These are phyloP conservation scores for Alternaria gansuensis DNA, from an alignment of 2,329 filamentous ascomycete genomes.

Conservation along the genomic window DNA sequence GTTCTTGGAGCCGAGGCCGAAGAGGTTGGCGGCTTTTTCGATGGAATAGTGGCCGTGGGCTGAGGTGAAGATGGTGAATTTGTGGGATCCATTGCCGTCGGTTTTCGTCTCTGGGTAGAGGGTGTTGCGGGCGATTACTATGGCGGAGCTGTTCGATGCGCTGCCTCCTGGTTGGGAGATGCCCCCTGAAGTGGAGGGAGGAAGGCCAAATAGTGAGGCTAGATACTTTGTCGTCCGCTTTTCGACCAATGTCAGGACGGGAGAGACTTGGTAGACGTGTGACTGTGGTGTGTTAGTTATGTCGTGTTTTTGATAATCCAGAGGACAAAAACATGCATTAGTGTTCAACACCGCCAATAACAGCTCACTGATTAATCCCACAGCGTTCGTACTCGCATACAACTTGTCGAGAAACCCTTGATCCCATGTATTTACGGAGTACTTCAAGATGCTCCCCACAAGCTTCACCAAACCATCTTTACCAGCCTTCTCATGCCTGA, in stretches of 20 bases:
- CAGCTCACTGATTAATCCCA: constrained; percentile 85
- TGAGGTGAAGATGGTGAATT: constrained; percentile 87
- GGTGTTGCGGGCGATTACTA: constrained; percentile 87
- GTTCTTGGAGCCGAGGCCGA: constrained; percentile 78
- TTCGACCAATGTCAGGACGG: constrained; percentile 85
- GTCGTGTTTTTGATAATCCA: too few relatives aligned
- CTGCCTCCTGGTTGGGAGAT: constrained; percentile 82
- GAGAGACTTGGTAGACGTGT: constrained; percentile 94
- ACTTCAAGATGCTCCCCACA: constrained; percentile 75
- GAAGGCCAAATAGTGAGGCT: constrained; percentile 70
- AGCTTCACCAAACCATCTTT: constrained; percentile 57
- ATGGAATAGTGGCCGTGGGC: constrained; percentile 93
- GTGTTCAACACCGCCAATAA: constrained; percentile 88
- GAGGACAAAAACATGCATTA: constrained; percentile 65
- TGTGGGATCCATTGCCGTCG: constrained; percentile 69
- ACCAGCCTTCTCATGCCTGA: constrained; percentile 53
- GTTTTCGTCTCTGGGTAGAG: constrained; percentile 81
- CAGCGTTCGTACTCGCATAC: constrained; percentile 88
- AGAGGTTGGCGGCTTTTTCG: constrained; percentile 92
- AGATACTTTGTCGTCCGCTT: constrained; percentile 79
- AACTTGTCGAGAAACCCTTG: constrained; percentile 97
- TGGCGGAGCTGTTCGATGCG: constrained; percentile 83
- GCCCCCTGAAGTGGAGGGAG: constrained; percentile 68
- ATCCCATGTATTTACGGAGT: constrained; percentile 98
- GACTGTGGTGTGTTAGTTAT: constrained; percentile 57